Evolutionary conservation across 805 yeast genomes (phyloP).

Genomic region (Candida maltosa): DNA sequence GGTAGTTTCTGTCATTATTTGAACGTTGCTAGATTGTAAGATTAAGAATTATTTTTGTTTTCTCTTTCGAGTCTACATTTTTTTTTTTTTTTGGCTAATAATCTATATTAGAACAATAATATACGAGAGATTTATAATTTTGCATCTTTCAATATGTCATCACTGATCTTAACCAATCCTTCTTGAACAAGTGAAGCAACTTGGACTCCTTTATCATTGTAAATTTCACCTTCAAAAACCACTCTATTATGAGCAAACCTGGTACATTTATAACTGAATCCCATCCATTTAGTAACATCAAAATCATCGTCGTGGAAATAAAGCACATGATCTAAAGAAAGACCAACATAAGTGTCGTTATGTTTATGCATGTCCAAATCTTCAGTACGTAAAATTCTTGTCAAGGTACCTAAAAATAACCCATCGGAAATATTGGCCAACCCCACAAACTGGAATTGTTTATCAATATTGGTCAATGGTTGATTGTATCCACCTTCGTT

Average conservation of each 20-base stretch:
- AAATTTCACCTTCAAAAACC: conserved; percentile 58
- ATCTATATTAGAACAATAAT: conserved; percentile 1
- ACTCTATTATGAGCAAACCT: conserved; percentile 52
- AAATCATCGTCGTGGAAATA: conserved; percentile 60
- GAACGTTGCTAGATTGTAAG: not conserved
- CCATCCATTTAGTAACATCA: conserved; percentile 49
- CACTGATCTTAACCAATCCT: conserved; percentile 44
- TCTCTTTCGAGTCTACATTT: conserved; percentile 1
- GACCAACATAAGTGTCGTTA: conserved; percentile 40
- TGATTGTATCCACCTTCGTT: conserved; percentile 12
- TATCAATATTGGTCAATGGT: conserved; percentile 13
- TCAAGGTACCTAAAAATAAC: conserved; percentile 48
- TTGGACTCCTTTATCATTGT: conserved; percentile 44
- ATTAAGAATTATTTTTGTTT: not conserved
- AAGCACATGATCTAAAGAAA: conserved; percentile 64
- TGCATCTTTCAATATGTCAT: conserved; percentile 13
- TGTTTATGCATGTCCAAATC: conserved; percentile 19
- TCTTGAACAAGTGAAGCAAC: conserved; percentile 66
- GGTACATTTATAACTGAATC: conserved; percentile 45
- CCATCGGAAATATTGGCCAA: conserved; percentile 60
- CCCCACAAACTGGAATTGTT: conserved; percentile 45
- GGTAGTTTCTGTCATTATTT: not conserved
- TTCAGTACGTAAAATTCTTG: conserved; percentile 43
- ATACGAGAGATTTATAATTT: conserved; percentile 11
- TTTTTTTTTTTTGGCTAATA: not conserved